Evolutionary conservation across 805 yeast genomes (phyloP).

Genomic region (Pichia membranifaciens): DNA sequence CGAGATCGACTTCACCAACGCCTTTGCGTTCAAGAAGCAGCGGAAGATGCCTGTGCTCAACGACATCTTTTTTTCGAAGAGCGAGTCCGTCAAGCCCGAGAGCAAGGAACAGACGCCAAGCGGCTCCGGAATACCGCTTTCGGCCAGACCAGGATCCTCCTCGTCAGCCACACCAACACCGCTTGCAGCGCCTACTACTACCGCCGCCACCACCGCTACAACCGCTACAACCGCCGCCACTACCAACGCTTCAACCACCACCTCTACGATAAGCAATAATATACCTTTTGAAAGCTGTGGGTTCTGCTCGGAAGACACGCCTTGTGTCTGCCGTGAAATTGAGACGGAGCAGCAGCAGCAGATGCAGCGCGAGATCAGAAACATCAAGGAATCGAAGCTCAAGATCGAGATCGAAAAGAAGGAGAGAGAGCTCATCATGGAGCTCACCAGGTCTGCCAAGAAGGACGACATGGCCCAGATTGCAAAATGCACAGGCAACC

Average conservation of each 20-base stretch:
- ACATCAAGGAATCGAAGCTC: conserved; percentile 9
- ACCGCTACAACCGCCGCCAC: not conserved
- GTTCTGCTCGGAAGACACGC: conserved; percentile 85
- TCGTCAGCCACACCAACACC: not conserved
- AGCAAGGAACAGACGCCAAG: not conserved
- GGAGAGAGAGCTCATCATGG: conserved; percentile 12
- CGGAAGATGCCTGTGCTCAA: conserved; percentile 17
- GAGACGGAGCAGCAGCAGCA: conserved; percentile 35
- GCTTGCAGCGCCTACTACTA: not conserved
- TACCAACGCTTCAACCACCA: not conserved
- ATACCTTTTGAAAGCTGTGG: conserved; percentile 69
- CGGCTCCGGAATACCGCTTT: not conserved
- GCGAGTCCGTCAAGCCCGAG: not conserved
- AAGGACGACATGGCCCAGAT: conserved; percentile 18
- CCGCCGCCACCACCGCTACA: not conserved
- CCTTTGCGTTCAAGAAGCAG: conserved; percentile 29
- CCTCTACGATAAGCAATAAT: conserved; percentile 8
- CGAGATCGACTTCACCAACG: conserved; percentile 56
- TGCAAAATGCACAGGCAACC: conserved; percentile 73
- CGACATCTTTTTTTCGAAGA: conserved; percentile 3
- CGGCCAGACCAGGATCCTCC: not conserved
- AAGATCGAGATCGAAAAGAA: conserved; percentile 14
- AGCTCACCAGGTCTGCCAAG: conserved; percentile 9
- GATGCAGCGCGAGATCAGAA: not conserved
- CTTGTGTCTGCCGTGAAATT: conserved; percentile 86